These are phyloP conservation scores for Pleurostoma richardsiae DNA, from an alignment of 2,329 filamentous ascomycete species.

Conservation along the genomic window DNA sequence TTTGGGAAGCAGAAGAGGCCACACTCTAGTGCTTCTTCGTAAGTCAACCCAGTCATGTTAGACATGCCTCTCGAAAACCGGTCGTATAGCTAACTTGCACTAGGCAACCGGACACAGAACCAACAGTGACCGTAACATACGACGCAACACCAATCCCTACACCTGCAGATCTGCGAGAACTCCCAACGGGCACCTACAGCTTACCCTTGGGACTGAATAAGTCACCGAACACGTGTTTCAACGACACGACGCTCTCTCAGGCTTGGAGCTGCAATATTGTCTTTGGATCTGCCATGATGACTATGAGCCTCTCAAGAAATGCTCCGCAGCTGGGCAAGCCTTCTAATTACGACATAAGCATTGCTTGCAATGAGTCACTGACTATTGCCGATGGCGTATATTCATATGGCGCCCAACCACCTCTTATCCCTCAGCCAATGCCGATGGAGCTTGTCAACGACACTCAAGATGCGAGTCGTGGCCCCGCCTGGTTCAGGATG, in stretches of 20 bases:
- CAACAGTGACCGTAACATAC: conserved; percentile 29
- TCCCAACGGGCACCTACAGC: conserved; percentile 50
- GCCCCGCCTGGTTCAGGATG: conserved; percentile 48
- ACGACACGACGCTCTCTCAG: conserved; percentile 44
- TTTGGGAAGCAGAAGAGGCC: conserved; percentile 25
- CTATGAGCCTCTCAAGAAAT: conserved; percentile 30
- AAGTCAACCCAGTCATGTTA: conserved; percentile 2
- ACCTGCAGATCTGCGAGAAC: conserved; percentile 43
- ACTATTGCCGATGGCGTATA: conserved; percentile 31
- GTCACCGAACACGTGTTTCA: conserved; percentile 51
- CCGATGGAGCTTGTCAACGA: conserved; percentile 46
- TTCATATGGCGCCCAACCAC: conserved; percentile 51
- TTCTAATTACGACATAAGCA: conserved; percentile 32
- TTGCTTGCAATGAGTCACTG: conserved; percentile 30
- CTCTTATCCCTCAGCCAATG: conserved; percentile 30
- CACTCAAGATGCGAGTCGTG: conserved; percentile 37
- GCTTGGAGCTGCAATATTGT: conserved; percentile 61
- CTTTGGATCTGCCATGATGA: conserved; percentile 27
- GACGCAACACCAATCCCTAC: conserved; percentile 48
- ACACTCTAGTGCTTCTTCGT: conserved; percentile 15
- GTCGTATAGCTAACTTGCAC: conserved; percentile 5
- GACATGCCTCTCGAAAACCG: conserved; percentile 6
- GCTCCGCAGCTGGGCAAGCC: conserved; percentile 14
- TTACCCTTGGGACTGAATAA: conserved; percentile 49
- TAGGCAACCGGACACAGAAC: conserved; percentile 11